Base-by-base conservation (phyloP, 345 rosid species). In the Zanthoxylum bungeanum region DNA sequence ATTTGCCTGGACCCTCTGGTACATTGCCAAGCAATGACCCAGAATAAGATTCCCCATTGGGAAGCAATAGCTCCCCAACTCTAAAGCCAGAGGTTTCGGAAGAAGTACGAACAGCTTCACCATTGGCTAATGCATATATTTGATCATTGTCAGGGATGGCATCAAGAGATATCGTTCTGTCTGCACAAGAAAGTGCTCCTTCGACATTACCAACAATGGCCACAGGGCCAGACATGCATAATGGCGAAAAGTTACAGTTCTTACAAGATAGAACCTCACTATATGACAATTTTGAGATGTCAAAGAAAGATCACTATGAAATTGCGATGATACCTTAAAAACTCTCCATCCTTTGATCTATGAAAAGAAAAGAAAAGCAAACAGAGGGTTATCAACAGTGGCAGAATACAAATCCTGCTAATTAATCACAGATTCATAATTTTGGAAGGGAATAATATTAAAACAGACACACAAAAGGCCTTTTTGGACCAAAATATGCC, bases 181-280 rank as follows among this genome's bases (percentile, higher is more conserved):
- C 97, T 33, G 89, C 76, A 68, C 21, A 70, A 78, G 85, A 71
- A 73, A 79, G 87, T 69, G 72, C 76, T 76, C 84, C 80, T 81
- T 79, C 90, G 53, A 78, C 76, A 57, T 70, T 72, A 68, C 75
- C 84, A 68, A 61, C 81, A 75, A 55, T 77, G 79, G 86, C 87
- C 91, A 76, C 84, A 40, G 83, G 85, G 75, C 82, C 84, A 89
- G 99, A 88, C 99, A 94, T 94, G 97, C 95, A 94, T 78, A 88
- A 85, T 81, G 82, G 79, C 85, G 66, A 50, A 78, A 73, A 77
- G 42, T 73, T 60, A 79, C 86, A 68, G 66, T 71, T 60, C 82
- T 85, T 49, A 66, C 70, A 57, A 66, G 68, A 46, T 52, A 53
- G 34, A n/a, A n/a, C n/a, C n/a, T 68, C 49, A 75, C 61, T 72